Evolutionary conservation across 2,329 filamentous ascomycete genomes (phyloP), one percentile per base, ranked within the genome.

Genomic region (Exophiala bonariae): DNA sequence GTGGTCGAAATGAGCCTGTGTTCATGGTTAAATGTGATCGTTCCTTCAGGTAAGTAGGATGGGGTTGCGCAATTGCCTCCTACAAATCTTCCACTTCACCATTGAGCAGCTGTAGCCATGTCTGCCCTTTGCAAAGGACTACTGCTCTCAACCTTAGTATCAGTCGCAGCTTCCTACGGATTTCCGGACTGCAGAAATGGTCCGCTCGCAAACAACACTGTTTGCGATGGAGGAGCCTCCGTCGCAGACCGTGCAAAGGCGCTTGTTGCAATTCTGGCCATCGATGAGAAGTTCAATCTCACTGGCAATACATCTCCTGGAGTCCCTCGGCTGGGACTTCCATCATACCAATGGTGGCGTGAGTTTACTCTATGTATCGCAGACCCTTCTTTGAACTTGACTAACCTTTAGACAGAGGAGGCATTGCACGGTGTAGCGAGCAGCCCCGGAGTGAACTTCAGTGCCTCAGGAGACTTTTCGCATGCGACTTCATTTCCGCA

Each of bases 401-500:
- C 23, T 26, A 11, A 26, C 11, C 11, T 11, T 11, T 26, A 11
- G 23, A 6, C 43, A 54, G 51, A 55, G 41, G 53, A 56, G 30
- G 81, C 77, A 1, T 73, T 85, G 0, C 83, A 86, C 58, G 83
- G 83, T 1, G 69, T 86, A 0, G 81, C 77, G 3, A 60, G 55
- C 3, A 74, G 73, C 16, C 76, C 76, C 0, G 81, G 80, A 1
- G 78, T 79, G 4, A 69, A 75, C 22, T 83, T 81, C 62, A 72
- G 74, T n/a, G 62, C 63, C 4, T 67, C 66, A 10, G 77, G 76
- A 2, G 65, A 76, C 9, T 86, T 75, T 60, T 77, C 71, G 52
- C 79, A 77, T 59, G 79, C 83, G 0, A 86, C 83, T 0, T 81
- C 78, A 0, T 87, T 86, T 58, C 82, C 83, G 0, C 76, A 79